Evolutionary conservation across 306 rosid genomes (phyloP), one percentile per base, ranked within the genome.

Genomic region (Castanopsis chinensis): DNA sequence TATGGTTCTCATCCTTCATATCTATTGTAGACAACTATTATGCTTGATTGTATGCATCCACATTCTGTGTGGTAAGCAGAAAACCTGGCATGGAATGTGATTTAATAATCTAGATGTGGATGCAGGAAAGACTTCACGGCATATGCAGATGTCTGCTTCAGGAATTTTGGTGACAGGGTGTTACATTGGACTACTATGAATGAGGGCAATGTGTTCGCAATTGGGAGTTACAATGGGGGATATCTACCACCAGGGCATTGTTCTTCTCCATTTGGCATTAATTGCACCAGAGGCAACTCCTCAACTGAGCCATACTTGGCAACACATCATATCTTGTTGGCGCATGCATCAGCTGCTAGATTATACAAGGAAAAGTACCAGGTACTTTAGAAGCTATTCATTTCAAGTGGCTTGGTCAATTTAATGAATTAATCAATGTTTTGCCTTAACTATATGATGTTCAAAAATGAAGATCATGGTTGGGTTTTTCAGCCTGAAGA

Each of bases 111-210:
- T 8, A 41, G 45, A 41, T 41, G 45, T 41, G 45, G 45, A 41
- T 41, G 3, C 45, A 41, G 45, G 45, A 41, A 41, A 8, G 45
- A 41, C 45, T 41, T 41, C 45, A 41, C 45, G 1, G 45, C 45
- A 41, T 41, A 41, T 41, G 45, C 45, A 41, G 45, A 41, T 41
- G 45, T 8, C 45, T 90, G 93, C 76, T 90, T 90, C 69, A 84
- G 78, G 56, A 84, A 86, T 30, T 90, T 90, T 71, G 90, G 93
- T 1, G 87, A 82, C 61, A 86, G 89, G 80, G 90, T 90, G 7
- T 80, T 77, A 58, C 56, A 90, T 69, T 90, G 90, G 93, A 84
- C 81, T 1, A 87, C 91, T 0, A 2, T 88, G 32, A 86, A 88
- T 6, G 93, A 90, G 72, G 77, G 70, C 17, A 86, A 88, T 57